Evolutionary conservation across 306 rosid species (phyloP).

Genomic region (Sindora glabra): DNA sequence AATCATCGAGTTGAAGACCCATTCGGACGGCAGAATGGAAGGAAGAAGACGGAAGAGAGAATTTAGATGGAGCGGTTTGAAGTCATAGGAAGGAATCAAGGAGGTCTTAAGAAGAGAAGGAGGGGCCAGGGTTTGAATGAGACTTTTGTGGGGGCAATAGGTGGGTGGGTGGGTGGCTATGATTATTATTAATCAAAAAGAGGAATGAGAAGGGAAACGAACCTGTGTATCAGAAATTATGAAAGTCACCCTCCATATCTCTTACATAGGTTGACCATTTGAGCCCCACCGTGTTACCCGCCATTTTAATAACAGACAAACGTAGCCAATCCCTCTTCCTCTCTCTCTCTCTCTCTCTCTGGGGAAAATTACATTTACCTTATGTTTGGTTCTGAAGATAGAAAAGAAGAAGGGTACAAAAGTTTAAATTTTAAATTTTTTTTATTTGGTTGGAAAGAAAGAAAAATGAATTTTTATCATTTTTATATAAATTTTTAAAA

Average conservation of each 20-base stretch:
- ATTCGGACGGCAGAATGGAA: no score
- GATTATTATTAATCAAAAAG: constrained; percentile 67
- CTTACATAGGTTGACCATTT: constrained; percentile 90
- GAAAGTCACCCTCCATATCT: constrained; percentile 36
- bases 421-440: no score
- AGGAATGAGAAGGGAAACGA: constrained; percentile 72
- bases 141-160: constrained; percentile 58
- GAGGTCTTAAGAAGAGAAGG: constrained; percentile 33
- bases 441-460: no score
- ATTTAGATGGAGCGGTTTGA: constrained; percentile 26
- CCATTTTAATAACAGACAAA: constrained; percentile 31
- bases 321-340: no score
- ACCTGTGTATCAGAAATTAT: constrained; percentile 40
- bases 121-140: constrained; percentile 37
- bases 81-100: constrained; percentile 35
- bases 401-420: no score
- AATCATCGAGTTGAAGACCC: no score
- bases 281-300: constrained; percentile 43
- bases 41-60: neutral
- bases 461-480: no score
- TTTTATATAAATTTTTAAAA: no score
- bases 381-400: no score
- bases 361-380: constrained; percentile 4
- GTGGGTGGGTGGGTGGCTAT: constrained; percentile 91
- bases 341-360: neutral